A percentile compares a stretch with the other conserved stretches of the same genome.
These are phyloP conservation scores for Aspergillus clavatus DNA, from an alignment of 2,329 filamentous ascomycete species.

Conservation along the genomic window DNA sequence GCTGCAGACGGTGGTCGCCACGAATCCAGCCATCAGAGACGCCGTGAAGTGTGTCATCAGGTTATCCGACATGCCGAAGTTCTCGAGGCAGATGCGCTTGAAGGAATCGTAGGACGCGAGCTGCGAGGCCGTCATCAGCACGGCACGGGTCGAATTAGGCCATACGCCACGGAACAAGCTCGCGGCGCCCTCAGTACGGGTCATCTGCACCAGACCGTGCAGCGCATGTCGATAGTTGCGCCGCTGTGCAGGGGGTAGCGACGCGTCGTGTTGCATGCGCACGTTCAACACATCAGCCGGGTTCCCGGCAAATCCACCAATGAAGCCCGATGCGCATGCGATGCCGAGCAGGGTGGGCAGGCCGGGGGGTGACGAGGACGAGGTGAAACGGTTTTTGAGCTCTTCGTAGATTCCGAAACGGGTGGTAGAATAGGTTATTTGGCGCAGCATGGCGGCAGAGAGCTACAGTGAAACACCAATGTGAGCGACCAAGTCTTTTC, in stretches of 20 bases:
- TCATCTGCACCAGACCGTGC: slow-evolving; percentile 81
- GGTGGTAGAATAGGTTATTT: slow-evolving; percentile 92
- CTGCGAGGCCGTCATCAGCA: slow-evolving; percentile 64
- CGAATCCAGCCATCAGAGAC: slow-evolving; percentile 59
- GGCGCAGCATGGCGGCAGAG: slow-evolving; percentile 85
- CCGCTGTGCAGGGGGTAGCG: slow-evolving; percentile 66
- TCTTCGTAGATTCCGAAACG: slow-evolving; percentile 97
- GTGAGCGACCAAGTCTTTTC: slow-evolving; percentile 1
- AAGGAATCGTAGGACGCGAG: slow-evolving; percentile 61
- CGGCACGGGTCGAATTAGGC: slow-evolving; percentile 58
- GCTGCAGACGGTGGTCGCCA: slow-evolving; percentile 63
- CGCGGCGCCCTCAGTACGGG: slow-evolving; percentile 70
- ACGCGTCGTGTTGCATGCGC: slow-evolving; percentile 91
- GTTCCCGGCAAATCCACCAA: slow-evolving; percentile 87
- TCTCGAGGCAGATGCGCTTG: slow-evolving; percentile 53
- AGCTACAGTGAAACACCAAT: slow-evolving; percentile 47
- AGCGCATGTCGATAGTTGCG: slow-evolving; percentile 87
- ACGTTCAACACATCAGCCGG: slow-evolving; percentile 96
- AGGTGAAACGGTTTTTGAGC: slow-evolving; percentile 67
- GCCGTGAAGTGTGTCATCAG: slow-evolving; percentile 59
- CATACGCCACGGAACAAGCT: slow-evolving; percentile 74
- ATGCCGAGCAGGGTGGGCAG: slow-evolving; percentile 76
- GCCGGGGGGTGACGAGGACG: slow-evolving; percentile 53
- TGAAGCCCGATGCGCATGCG: slow-evolving; percentile 75
- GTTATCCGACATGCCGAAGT: slow-evolving; percentile 51